These are phyloP conservation scores for Hansenula lynferdii DNA, from an alignment of 1,139 yeast genomes.

Conservation along the genomic window DNA sequence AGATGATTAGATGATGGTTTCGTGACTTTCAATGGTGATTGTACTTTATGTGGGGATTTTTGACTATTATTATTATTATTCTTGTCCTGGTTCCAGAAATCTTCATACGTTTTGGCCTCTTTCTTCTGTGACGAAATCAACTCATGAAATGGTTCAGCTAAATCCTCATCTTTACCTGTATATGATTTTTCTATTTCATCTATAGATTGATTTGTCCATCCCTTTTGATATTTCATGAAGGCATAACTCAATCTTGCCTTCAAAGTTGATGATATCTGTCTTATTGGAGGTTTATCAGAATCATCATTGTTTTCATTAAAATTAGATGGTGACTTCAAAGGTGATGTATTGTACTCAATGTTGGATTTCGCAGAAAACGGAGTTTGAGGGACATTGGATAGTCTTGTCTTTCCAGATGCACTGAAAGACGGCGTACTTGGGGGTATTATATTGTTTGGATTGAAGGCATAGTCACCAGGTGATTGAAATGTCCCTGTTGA, in stretches of 20 bases:
- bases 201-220: constrained; percentile 33
- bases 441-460: constrained; percentile 7
- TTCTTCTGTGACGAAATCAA: constrained; percentile 8
- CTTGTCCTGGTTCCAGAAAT: constrained; percentile 9
- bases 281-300: constrained; percentile 28
- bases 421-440: constrained; percentile 16
- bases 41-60: constrained; percentile 3
- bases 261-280: constrained; percentile 36
- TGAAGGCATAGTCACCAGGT: constrained; percentile 8
- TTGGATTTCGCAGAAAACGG: constrained; percentile 24
- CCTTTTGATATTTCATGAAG: constrained; percentile 38
- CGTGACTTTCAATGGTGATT: not conserved
- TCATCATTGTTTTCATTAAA: constrained; percentile 20
- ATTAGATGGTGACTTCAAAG: constrained; percentile 31
- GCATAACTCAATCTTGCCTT: constrained; percentile 43
- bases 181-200: constrained; percentile 29
- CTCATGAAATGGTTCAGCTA: constrained; percentile 6
- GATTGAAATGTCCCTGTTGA: constrained; percentile 7
- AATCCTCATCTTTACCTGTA: constrained; percentile 12
- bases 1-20: constrained; percentile 1
- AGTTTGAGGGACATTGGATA: constrained; percentile 28
- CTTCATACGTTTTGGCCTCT: constrained; percentile 10
- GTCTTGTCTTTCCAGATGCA: constrained; percentile 3
- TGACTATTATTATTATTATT: not conserved
- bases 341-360: constrained; percentile 28